phyloP scores from a whole-genome alignment of 345 rosid species.

The Citrus mangshanensis region DNA sequence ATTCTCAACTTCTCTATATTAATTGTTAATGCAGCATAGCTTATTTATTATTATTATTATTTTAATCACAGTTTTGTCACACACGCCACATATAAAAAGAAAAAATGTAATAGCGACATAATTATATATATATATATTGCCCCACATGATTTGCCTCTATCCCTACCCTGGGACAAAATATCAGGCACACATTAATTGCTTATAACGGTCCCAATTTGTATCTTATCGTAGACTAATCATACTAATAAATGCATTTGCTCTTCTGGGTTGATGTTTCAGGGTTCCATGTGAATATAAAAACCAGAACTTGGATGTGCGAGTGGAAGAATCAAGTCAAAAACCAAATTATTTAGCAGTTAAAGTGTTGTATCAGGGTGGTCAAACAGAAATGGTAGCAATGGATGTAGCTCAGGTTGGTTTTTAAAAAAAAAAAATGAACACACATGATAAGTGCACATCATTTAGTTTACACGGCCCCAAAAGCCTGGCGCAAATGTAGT shows the following conservation, averaged over 20 bases:
- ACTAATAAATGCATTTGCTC: neutral
- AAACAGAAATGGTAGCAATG: conserved; percentile 76
- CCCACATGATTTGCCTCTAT: neutral
- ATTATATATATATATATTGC: neutral
- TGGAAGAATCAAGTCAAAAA: conserved; percentile 85
- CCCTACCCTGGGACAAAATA: neutral
- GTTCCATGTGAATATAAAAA: conserved; percentile 75
- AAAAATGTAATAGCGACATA: neutral
- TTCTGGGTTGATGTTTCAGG: conserved; percentile 33
- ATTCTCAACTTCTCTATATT: neutral
- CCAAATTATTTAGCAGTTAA: conserved; percentile 71
- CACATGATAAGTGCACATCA: neutral
- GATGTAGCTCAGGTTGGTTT: conserved; percentile 62
- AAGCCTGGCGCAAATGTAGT: neutral
- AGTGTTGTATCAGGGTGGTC: conserved; percentile 86
- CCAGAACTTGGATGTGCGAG: conserved; percentile 68
- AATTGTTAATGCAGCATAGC: neutral
- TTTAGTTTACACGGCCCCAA: neutral
- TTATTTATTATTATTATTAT: neutral
- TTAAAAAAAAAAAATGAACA: neutral
- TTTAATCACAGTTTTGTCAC: conserved; percentile 5
- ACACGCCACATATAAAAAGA: neutral
- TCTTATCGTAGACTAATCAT: neutral
- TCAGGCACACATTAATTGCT: conserved; percentile 28
- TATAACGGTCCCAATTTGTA: conserved; percentile 23